Base-by-base conservation (phyloP, 306 rosid species). In the Sphenostylis stenocarpa region DNA sequence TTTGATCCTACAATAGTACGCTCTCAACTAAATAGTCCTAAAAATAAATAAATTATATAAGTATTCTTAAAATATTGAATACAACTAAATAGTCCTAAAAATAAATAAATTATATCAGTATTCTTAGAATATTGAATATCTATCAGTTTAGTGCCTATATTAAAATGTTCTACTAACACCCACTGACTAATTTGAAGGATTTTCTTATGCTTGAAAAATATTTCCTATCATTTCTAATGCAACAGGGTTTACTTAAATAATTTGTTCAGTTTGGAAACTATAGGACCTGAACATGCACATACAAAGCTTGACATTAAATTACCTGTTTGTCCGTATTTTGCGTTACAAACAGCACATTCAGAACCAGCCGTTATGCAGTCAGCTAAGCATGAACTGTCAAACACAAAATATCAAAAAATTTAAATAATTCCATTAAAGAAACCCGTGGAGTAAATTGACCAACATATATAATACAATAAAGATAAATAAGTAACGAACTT, bases 261-360 rank as follows among this genome's bases (percentile, higher is more conserved):
- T 4, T 12, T 41, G 47, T 11, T 41, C 1, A 12, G 16, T 41
- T 41, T 41, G 1, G 0, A 5, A 10, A 12, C 47, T 41, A 13
- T 41, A 12, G 16, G 0, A 52, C 73, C 4, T 6, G 16, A 67
- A 66, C 9, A 64, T 28, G 43, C 2, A 31, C 17, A 56, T 1
- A 29, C 6, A 0, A 34, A 45, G 21, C 2, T 69, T 5, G 41
- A 39, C 3, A 6, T 45, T 9, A 81, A 26, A 0, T 69, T 73
- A 85, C 99, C 93, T 87, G 34, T 72, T 55, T 75, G 79, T 64
- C 64, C 43, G 77, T 72, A 86, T 28, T 80, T 80, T 20, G 77
- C 39, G 23, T 88, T 91, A 19, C 99, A 96, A 4, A 91, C 82
- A 57, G 87, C 88, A 73, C 99, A 96, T 41, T 79, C 90, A 14